These are phyloP conservation scores for Penicillium italicum DNA, from an alignment of 2,329 filamentous ascomycete genomes.

Conservation along the genomic window DNA sequence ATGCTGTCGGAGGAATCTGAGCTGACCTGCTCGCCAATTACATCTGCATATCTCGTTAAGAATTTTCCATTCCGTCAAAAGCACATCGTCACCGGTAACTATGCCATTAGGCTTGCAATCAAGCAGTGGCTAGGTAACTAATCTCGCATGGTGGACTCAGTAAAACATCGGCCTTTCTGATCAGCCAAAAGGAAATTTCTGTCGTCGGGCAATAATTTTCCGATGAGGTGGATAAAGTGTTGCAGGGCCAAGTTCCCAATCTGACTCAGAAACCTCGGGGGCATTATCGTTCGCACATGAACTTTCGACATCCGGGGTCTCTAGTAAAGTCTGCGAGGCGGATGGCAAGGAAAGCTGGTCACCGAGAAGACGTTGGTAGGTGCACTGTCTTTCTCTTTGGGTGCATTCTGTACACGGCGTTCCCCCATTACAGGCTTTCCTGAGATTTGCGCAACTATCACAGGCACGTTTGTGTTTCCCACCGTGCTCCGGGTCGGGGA, in stretches of 20 bases:
- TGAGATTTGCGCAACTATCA: conserved; percentile 27
- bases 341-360: neutral
- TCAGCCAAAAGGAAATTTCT: neutral
- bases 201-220: neutral
- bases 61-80: neutral
- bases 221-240: neutral
- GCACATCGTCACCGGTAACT: neutral
- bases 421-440: conserved; percentile 27
- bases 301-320: neutral
- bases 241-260: conserved; percentile 4
- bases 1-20: neutral
- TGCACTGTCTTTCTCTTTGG: conserved; percentile 20
- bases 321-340: neutral
- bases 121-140: neutral
- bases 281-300: neutral
- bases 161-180: neutral
- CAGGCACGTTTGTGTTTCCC: conserved; percentile 31
- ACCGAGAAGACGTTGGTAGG: conserved; percentile 21
- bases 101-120: neutral
- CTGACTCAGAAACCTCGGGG: neutral
- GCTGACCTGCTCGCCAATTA: neutral
- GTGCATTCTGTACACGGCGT: conserved; percentile 24
- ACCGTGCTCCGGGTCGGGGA: conserved; percentile 23
- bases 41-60: too few species aligned
- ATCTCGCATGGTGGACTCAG: neutral